These are phyloP conservation scores for Acer yangbiense DNA, from an alignment of 345 rosid genomes.

Conservation along the genomic window DNA sequence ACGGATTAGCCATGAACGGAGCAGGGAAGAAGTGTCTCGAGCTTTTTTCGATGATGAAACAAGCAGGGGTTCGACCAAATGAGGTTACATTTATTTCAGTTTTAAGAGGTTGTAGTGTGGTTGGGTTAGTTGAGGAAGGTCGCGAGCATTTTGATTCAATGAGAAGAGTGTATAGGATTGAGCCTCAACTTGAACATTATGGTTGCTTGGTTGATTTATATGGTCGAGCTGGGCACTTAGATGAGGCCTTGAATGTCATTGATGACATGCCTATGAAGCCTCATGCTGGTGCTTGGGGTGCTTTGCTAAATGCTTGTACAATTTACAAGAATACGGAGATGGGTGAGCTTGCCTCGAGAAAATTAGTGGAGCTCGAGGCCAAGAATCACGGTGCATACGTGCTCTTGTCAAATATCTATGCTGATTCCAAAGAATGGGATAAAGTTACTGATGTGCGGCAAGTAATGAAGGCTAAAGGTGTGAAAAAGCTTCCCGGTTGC, in stretches of 20 bases:
- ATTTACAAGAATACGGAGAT: slow-evolving; percentile 54
- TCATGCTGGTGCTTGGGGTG: slow-evolving; percentile 68
- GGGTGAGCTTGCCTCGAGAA: slow-evolving; percentile 53
- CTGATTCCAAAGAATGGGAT: slow-evolving; percentile 62
- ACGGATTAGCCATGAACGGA: slow-evolving; percentile 64
- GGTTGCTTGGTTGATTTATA: slow-evolving; percentile 76
- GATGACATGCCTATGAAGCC: slow-evolving; percentile 58
- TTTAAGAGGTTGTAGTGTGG: slow-evolving; percentile 57
- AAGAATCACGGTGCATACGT: slow-evolving; percentile 57
- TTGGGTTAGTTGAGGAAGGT: slow-evolving; percentile 63
- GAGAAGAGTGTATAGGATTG: slow-evolving; percentile 49
- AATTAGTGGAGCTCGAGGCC: slow-evolving; percentile 55
- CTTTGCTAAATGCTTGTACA: slow-evolving; percentile 64
- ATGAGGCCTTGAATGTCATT: slow-evolving; percentile 49
- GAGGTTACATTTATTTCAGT: slow-evolving; percentile 54
- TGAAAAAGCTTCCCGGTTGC: slow-evolving; percentile 64
- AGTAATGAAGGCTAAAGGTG: slow-evolving; percentile 55
- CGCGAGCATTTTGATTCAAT: slow-evolving; percentile 45
- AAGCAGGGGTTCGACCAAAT: slow-evolving; percentile 44
- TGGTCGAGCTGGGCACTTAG: slow-evolving; percentile 54
- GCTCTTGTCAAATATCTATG: slow-evolving; percentile 64
- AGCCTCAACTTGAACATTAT: slow-evolving; percentile 63
- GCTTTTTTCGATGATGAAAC: slow-evolving; percentile 52
- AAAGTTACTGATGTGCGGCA: slow-evolving; percentile 43
- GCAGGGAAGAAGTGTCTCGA: slow-evolving; percentile 50